Evolutionary conservation across 352 stramenopile genomes (phyloP), one percentile per base, ranked within the genome.

Genomic region (Phytophthora litchii): DNA sequence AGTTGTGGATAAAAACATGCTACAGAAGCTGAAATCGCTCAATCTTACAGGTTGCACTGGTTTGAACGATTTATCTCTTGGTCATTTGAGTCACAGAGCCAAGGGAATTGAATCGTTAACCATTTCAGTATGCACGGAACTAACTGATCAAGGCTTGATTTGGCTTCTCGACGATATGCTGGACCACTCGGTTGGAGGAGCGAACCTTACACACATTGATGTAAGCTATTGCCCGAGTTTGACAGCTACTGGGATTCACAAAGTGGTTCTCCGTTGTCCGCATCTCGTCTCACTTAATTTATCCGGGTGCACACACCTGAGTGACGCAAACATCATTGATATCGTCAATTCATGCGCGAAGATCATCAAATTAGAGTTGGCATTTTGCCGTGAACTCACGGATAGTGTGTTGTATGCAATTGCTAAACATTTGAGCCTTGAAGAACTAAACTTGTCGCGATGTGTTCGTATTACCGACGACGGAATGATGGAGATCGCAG

Each of bases 391-490:
- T 3, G 80, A 94, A 20, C 47, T 98, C 7, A 91, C 88, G 2
- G 89, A 97, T 54, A 68, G 25, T 10, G 74, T 82, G 13, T 46
- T 97, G 19, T 68, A 71, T 4, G 60, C 74, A 17, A 83, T 97
- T 47, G 80, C 88, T 12, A 76, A 89, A 27, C 76, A 86, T 6
- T 67, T 97, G 13, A 95, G 86, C 54, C 65, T 97, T 0, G 89
- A 95, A 52, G 65, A 75, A 32, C 54, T 95, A 9, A 91, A 84
- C 27, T 20, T 95, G 7, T 74, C 72, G 12, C 70, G 83, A 0
- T 95, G 86, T 42, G 47, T 79, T 32, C 90, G 86, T 35, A 71
- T 98, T 31, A 96, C 92, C 2, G 90, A 97, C 54, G 70, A 88
- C 20, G 88, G 88, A 1, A 80, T 97, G 58, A 57, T 89, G 3